Evolutionary conservation across 2,329 filamentous ascomycete species (phyloP).

Genomic region (Metarhizium sp.): DNA sequence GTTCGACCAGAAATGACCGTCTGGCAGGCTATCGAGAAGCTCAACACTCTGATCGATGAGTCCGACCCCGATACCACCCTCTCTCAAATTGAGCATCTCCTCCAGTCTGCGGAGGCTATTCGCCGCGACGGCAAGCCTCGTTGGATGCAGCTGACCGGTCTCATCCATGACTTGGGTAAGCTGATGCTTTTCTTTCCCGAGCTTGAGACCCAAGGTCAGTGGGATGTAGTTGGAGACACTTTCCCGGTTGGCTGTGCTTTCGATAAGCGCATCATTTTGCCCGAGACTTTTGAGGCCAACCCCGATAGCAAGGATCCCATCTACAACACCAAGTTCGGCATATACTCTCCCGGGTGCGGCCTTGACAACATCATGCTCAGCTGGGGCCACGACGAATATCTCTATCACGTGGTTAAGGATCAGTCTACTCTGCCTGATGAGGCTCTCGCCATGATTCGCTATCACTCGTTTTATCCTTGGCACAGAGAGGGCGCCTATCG

Average conservation of each 20-base stretch:
- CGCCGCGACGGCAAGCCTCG: slow-evolving; percentile 73
- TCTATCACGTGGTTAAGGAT: slow-evolving; percentile 79
- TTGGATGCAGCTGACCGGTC: slow-evolving; percentile 72
- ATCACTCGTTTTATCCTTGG: slow-evolving; percentile 92
- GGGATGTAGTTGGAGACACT: slow-evolving; percentile 86
- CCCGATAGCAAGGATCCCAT: slow-evolving; percentile 62
- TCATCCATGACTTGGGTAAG: slow-evolving; percentile 75
- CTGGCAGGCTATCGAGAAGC: slow-evolving; percentile 88
- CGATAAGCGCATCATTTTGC: slow-evolving; percentile 70
- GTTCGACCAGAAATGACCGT: slow-evolving; percentile 64
- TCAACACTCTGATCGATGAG: slow-evolving; percentile 85
- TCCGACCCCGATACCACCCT: slow-evolving; percentile 83
- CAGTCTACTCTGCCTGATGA: slow-evolving; percentile 72
- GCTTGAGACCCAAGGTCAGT: slow-evolving; percentile 64
- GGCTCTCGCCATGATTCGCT: slow-evolving; percentile 85
- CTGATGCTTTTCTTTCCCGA: slow-evolving; percentile 67
- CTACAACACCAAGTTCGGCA: slow-evolving; percentile 68
- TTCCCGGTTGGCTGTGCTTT: slow-evolving; percentile 72
- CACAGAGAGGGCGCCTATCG: slow-evolving; percentile 72
- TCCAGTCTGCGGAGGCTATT: slow-evolving; percentile 84
- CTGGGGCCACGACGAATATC: slow-evolving; percentile 84
- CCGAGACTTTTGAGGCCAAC: slow-evolving; percentile 67
- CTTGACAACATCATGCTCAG: slow-evolving; percentile 82
- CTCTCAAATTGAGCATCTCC: slow-evolving; percentile 80
- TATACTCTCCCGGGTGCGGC: slow-evolving; percentile 71